Conservation (phyloP, 129 eudicot species). For the Smallanthus sonchifolius region DNA sequence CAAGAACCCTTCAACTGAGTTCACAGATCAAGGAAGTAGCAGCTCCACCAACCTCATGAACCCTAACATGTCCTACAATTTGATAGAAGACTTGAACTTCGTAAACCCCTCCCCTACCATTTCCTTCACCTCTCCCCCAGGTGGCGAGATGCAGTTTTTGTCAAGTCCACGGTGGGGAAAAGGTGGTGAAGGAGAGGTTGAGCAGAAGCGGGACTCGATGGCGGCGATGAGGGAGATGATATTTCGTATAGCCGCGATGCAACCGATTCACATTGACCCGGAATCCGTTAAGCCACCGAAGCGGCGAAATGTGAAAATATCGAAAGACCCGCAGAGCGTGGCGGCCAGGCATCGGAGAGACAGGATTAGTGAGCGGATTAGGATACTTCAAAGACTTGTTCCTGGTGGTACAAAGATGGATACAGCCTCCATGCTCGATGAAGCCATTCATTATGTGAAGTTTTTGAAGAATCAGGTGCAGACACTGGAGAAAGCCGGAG, state of each 20-base stretch:
- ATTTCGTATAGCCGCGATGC: constrained; percentile 84
- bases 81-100: constrained; percentile 12
- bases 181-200: neutral
- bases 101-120: constrained; percentile 37
- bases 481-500: constrained; percentile 56
- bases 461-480: constrained; percentile 81
- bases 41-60: neutral
- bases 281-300: constrained; percentile 83
- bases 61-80: constrained; percentile 13
- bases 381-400: constrained; percentile 85
- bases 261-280: constrained; percentile 87
- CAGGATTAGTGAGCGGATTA: constrained; percentile 83
- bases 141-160: constrained; percentile 30
- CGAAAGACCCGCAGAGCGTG: constrained; percentile 84
- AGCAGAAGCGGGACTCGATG: constrained; percentile 56
- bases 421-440: constrained; percentile 92
- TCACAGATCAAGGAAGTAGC: constrained; percentile 22
- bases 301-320: constrained; percentile 82
- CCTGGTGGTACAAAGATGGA: constrained; percentile 98
- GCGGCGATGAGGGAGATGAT: constrained; percentile 92
- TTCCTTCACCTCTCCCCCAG: constrained; percentile 35
- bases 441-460: constrained; percentile 88
- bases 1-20: constrained; percentile 28
- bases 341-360: constrained; percentile 90
- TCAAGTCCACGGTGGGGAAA: constrained; percentile 36